These are phyloP conservation scores for Spergularia marina DNA, from an alignment of 148 eudicot genomes.

Conservation along the genomic window DNA sequence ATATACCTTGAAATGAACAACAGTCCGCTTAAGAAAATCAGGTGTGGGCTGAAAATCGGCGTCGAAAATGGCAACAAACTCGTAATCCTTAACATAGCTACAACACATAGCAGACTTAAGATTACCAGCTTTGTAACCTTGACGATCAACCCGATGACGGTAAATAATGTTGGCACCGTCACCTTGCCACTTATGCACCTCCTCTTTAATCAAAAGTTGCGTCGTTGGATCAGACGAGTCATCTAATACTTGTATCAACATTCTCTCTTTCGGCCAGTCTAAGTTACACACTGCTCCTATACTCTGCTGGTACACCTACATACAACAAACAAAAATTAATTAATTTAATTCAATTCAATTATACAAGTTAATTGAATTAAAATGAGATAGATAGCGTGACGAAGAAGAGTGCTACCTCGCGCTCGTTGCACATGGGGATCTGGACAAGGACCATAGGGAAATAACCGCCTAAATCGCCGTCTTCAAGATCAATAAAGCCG, in stretches of 20 bases:
- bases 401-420: conserved; percentile 53
- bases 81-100: conserved; percentile 89
- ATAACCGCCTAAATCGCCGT: conserved; percentile 57
- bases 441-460: conserved; percentile 98
- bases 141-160: conserved; percentile 73
- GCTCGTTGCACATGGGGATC: conserved; percentile 98
- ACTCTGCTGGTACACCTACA: conserved; percentile 92
- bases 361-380: not conserved
- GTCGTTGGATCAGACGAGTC: conserved; percentile 85
- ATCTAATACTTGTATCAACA: conserved; percentile 80
- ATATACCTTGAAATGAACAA: conserved; percentile 85
- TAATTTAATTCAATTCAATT: no score
- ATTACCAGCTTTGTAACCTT: conserved; percentile 97
- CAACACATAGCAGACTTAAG: conserved; percentile 97
- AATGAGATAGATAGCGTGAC: not conserved
- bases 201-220: conserved; percentile 75
- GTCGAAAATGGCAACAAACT: conserved; percentile 93
- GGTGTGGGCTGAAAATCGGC: conserved; percentile 92
- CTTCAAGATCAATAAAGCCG: conserved; percentile 49
- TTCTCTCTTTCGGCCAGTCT: conserved; percentile 86
- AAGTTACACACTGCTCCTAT: conserved; percentile 86
- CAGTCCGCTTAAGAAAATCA: conserved; percentile 71
- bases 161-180: conserved; percentile 84
- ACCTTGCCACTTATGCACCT: conserved; percentile 78
- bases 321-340: no score